A percentile compares a stretch with the other conserved stretches of the same genome.
phyloP scores from a whole-genome alignment of 768 basidiomycete genomes.

The Naematelia encephala region DNA sequence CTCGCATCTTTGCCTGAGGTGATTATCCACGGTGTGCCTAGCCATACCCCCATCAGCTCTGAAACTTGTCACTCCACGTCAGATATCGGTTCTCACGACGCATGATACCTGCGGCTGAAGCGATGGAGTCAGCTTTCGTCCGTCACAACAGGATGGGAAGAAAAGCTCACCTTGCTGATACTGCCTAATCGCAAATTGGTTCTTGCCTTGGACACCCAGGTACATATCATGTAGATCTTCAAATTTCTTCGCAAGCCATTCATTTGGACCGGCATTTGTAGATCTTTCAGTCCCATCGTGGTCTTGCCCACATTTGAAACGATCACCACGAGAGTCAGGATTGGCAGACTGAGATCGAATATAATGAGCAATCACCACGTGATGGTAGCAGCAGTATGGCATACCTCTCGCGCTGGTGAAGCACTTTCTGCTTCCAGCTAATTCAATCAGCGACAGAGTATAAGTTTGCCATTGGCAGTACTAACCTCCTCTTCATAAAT shows the following conservation, averaged over 20 bases:
- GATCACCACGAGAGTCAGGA: constrained; percentile 8
- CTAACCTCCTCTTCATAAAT: constrained; percentile 8
- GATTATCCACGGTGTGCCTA: constrained; percentile 38
- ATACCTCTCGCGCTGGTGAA: neutral
- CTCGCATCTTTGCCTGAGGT: constrained; percentile 28
- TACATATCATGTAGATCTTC: constrained; percentile 41
- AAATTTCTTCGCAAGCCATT: constrained; percentile 39
- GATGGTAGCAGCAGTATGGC: too few relatives aligned
- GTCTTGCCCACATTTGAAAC: constrained; percentile 31
- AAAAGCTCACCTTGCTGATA: constrained; percentile 29
- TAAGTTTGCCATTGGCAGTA: neutral
- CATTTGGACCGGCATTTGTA: constrained; percentile 32
- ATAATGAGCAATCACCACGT: constrained; percentile 1
- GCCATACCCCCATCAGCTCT: neutral
- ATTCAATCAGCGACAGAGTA: neutral
- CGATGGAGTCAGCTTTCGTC: neutral
- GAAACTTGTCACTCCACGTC: neutral
- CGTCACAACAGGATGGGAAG: constrained; percentile 6
- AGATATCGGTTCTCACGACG: constrained; percentile 24
- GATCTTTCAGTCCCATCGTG: constrained; percentile 19
- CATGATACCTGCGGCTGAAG: constrained; percentile 30
- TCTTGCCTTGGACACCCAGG: constrained; percentile 30
- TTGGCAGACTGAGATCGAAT: neutral
- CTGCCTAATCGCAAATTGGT: constrained; percentile 27
- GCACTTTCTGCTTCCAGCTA: constrained; percentile 11